A percentile compares a stretch with the other conserved stretches of the same genome.
phyloP scores from a whole-genome alignment of 169 alveolate genomes.

The Blepharisma undulans region DNA sequence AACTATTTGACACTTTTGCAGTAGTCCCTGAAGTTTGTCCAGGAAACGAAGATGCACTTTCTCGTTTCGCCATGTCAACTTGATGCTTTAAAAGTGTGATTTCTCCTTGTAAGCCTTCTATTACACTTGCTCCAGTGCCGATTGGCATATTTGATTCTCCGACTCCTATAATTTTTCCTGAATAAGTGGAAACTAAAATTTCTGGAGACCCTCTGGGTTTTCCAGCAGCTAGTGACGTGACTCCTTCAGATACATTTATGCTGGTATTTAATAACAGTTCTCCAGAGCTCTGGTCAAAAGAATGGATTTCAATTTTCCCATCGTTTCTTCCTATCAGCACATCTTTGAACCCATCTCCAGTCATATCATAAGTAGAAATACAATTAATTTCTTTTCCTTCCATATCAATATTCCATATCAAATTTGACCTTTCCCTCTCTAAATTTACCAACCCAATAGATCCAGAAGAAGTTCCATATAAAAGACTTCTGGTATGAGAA shows the following conservation, averaged over 20 bases:
- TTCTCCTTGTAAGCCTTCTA: constrained; percentile 44
- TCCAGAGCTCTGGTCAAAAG: constrained; percentile 32
- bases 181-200: constrained; percentile 47
- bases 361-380: constrained; percentile 26
- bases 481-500: no score
- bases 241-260: not conserved
- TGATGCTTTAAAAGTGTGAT: constrained; percentile 35
- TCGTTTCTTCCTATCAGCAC: constrained; percentile 54
- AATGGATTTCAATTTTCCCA: constrained; percentile 54
- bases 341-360: constrained; percentile 41
- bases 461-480: constrained; percentile 59
- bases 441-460: constrained; percentile 55
- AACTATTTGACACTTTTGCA: constrained; percentile 50
- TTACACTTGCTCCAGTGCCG: constrained; percentile 17
- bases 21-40: constrained; percentile 24
- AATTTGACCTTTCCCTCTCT: constrained; percentile 53
- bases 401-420: constrained; percentile 50
- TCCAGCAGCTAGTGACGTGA: constrained; percentile 14
- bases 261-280: not conserved
- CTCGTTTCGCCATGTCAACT: constrained; percentile 16
- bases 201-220: constrained; percentile 41
- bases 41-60: not conserved
- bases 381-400: constrained; percentile 44
- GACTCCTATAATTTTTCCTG: constrained; percentile 56
- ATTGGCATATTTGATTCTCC: constrained; percentile 41